A percentile compares a stretch with the other conserved stretches of the same genome.
These are phyloP conservation scores for Globomyces sp. DNA, from an alignment of 371 early-diverging fungal genomes.

Conservation along the genomic window DNA sequence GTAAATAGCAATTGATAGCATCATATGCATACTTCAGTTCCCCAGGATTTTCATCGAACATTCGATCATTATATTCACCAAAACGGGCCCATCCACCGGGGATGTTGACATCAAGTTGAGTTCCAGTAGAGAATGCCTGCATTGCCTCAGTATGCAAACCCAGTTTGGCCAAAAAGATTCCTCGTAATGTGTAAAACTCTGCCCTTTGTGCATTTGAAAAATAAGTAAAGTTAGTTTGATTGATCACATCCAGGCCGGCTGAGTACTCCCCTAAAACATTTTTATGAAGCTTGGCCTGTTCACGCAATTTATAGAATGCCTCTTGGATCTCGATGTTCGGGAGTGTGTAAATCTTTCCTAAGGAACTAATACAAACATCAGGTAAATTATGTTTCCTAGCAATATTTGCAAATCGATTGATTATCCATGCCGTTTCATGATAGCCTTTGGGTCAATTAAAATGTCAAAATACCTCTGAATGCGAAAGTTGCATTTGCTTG, in stretches of 20 bases:
- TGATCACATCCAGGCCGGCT: slow-evolving; percentile 96
- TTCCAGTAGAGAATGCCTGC: slow-evolving; percentile 89
- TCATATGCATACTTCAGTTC: slow-evolving; percentile 83
- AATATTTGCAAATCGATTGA: slow-evolving; percentile 99
- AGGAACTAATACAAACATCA: slow-evolving; percentile 89
- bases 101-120: slow-evolving; percentile 84
- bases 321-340: slow-evolving; percentile 99
- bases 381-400: slow-evolving; percentile 93
- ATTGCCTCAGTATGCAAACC: slow-evolving; percentile 87
- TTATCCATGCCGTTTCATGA: slow-evolving; percentile 99
- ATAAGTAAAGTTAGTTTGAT: slow-evolving; percentile 96
- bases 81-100: slow-evolving; percentile 97
- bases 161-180: slow-evolving; percentile 88
- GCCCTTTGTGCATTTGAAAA: slow-evolving; percentile 93
- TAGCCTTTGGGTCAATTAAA: slow-evolving; percentile 60
- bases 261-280: slow-evolving; percentile 79
- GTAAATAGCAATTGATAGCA: slow-evolving; percentile 96
- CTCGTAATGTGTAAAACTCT: slow-evolving; percentile 97
- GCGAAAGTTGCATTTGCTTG: slow-evolving; percentile 75
- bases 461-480: slow-evolving; percentile 55
- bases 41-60: slow-evolving; percentile 78
- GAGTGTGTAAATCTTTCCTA: slow-evolving; percentile 96
- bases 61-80: slow-evolving; percentile 92
- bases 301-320: slow-evolving; percentile 95
- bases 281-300: slow-evolving; percentile 98